Conservation (phyloP, 2,329 filamentous ascomycete species). For the Xylariales sp. region DNA sequence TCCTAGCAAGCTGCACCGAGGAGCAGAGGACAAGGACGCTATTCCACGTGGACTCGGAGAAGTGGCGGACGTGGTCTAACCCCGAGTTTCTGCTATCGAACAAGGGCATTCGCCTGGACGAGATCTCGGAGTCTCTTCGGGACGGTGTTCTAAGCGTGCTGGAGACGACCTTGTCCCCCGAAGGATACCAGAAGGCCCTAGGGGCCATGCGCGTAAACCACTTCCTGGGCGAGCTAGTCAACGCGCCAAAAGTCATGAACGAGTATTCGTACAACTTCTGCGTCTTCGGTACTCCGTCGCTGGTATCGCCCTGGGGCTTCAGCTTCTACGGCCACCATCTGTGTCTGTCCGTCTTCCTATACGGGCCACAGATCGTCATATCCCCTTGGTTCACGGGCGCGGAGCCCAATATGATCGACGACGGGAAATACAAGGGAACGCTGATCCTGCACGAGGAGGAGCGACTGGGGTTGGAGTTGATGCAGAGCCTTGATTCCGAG, state of each 20-base stretch:
- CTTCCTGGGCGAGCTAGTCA: constrained; percentile 66
- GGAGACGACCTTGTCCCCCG: constrained; percentile 55
- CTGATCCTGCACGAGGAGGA: constrained; percentile 64
- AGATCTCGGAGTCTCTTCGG: constrained; percentile 38
- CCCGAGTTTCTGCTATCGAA: constrained; percentile 67
- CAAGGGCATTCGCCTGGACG: constrained; percentile 68
- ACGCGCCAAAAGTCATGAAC: constrained; percentile 61
- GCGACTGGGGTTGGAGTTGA: constrained; percentile 58
- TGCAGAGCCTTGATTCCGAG: constrained; percentile 54
- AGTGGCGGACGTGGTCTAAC: constrained; percentile 69
- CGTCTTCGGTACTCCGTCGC: constrained; percentile 60
- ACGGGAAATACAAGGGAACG: constrained; percentile 57
- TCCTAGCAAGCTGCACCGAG: constrained; percentile 42
- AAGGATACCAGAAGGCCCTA: constrained; percentile 67
- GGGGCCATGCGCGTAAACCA: constrained; percentile 70
- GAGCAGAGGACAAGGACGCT: constrained; percentile 43
- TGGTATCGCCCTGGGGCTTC: constrained; percentile 61
- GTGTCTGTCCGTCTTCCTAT: constrained; percentile 66
- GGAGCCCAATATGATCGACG: constrained; percentile 71
- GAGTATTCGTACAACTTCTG: constrained; percentile 73
- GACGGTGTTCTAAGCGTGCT: constrained; percentile 52
- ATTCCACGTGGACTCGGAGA: constrained; percentile 63
- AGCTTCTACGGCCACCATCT: constrained; percentile 77
- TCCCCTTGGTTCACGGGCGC: constrained; percentile 76
- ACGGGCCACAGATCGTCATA: constrained; percentile 60